These are phyloP conservation scores for Pseudonitzschia delicatissima DNA, from an alignment of 108 stramenopile species.

Conservation along the genomic window DNA sequence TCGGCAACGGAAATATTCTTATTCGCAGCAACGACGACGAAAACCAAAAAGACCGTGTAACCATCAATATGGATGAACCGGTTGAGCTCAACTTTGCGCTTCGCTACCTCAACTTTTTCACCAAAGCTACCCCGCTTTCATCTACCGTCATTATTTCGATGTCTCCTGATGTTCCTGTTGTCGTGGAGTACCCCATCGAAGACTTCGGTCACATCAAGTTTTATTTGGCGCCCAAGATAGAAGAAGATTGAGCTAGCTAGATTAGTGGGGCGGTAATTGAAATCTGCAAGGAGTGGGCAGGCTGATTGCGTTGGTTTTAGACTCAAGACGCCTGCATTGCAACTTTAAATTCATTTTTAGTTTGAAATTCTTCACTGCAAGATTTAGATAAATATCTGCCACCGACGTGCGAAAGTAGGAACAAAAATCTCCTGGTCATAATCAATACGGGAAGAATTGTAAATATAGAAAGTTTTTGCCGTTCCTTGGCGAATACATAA, in stretches of 20 bases:
- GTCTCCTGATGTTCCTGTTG: conserved; percentile 95
- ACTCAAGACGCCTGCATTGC: too few relatives aligned
- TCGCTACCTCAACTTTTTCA: conserved; percentile 96
- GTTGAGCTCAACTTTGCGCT: conserved; percentile 98
- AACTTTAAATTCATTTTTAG: too few relatives aligned
- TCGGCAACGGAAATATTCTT: conserved; percentile 95
- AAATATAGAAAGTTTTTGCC: too few relatives aligned
- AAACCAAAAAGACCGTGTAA: conserved; percentile 91
- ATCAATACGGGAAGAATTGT: too few relatives aligned
- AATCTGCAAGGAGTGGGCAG: neutral
- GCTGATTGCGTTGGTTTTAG: too few relatives aligned
- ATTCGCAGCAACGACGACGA: conserved; percentile 85
- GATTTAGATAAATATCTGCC: too few relatives aligned
- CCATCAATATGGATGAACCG: conserved; percentile 97
- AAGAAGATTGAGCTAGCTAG: conserved; percentile 67
- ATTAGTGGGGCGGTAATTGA: neutral
- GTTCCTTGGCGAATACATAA: too few relatives aligned
- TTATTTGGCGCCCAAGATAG: conserved; percentile 99
- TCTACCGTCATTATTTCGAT: conserved; percentile 86
- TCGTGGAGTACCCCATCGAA: conserved; percentile 97
- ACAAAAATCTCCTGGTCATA: too few relatives aligned
- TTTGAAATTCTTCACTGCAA: too few relatives aligned
- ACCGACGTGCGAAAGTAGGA: too few relatives aligned
- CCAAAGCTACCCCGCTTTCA: conserved; percentile 94
- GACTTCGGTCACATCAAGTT: conserved; percentile 91